phyloP scores from a whole-genome alignment of 306 rosid species.

The Fragaria vesca region DNA sequence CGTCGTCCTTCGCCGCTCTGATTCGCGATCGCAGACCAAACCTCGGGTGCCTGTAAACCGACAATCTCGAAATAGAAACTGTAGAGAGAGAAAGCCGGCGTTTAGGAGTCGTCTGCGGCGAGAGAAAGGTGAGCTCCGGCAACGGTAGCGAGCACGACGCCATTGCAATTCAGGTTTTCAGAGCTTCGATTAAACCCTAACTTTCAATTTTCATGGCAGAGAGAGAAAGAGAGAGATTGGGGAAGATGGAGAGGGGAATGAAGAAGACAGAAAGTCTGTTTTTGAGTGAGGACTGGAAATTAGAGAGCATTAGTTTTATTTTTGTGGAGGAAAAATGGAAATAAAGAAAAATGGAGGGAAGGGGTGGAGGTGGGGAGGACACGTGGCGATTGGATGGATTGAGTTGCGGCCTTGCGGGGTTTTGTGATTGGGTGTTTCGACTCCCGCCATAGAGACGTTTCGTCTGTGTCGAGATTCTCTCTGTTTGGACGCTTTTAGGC shows the following conservation, averaged over 20 bases:
- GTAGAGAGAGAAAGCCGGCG: conserved; percentile 42
- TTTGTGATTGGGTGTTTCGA: too few species aligned
- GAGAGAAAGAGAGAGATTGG: conserved; percentile 2
- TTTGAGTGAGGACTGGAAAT: conserved; percentile 11
- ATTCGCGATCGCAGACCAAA: conserved; percentile 29
- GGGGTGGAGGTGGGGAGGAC: conserved; percentile 56
- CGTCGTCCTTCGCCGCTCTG: conserved; percentile 58
- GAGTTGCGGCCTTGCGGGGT: too few species aligned
- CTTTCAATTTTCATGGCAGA: conserved; percentile 43
- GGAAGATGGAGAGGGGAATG: neutral
- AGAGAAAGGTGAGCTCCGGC: conserved; percentile 53
- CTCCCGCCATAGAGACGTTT: too few species aligned
- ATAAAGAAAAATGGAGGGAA: conserved; percentile 22
- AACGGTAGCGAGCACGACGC: conserved; percentile 49
- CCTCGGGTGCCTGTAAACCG: conserved; percentile 26
- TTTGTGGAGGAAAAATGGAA: neutral
- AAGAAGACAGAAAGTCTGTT: conserved; percentile 7
- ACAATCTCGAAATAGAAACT: conserved; percentile 9
- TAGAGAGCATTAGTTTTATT: too few species aligned
- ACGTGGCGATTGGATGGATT: conserved; percentile 44
- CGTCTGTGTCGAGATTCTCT: too few species aligned
- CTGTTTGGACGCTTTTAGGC: too few species aligned
- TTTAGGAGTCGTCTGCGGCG: conserved; percentile 29
- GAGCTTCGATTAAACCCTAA: conserved; percentile 27
- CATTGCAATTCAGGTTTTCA: conserved; percentile 27